phyloP scores from a whole-genome alignment of 257 asterid species.

The Nicotiana attenuata region DNA sequence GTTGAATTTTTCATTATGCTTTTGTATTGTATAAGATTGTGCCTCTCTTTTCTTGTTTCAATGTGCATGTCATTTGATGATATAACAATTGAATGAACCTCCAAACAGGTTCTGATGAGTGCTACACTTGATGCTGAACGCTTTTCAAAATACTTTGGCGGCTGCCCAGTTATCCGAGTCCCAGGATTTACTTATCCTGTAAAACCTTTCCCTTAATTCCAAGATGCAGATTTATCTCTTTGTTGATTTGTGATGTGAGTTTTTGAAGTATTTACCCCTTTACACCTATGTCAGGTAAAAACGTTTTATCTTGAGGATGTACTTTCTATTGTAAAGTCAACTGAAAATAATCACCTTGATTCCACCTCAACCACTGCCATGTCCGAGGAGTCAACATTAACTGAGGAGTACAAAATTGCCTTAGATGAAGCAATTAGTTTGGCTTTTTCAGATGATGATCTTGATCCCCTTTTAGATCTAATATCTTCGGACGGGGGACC shows the following conservation, averaged over 20 bases:
- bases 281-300: constrained; percentile 51
- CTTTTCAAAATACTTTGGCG: constrained; percentile 79
- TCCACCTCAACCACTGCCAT: constrained; percentile 19
- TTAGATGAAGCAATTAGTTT: constrained; percentile 77
- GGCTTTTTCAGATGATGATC: constrained; percentile 62
- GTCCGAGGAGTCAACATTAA: constrained; percentile 32
- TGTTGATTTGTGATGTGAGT: constrained; percentile 13
- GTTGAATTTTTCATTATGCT: not conserved
- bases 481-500: constrained; percentile 55
- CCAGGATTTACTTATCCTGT: constrained; percentile 96
- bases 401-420: constrained; percentile 58
- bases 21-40: constrained; percentile 1
- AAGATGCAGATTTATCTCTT: constrained; percentile 5
- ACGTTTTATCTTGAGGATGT: constrained; percentile 79
- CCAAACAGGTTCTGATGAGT: constrained; percentile 81
- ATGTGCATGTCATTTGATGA: constrained; percentile 2
- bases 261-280: constrained; percentile 1
- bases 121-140: constrained; percentile 93
- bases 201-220: constrained; percentile 21
- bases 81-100: not conserved
- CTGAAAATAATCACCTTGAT: constrained; percentile 27
- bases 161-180: constrained; percentile 81
- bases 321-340: constrained; percentile 52
- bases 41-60: not conserved
- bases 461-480: constrained; percentile 63